Evolutionary conservation across 2,329 filamentous ascomycete genomes (phyloP).

Genomic region (Colletotrichum cordylinicola): DNA sequence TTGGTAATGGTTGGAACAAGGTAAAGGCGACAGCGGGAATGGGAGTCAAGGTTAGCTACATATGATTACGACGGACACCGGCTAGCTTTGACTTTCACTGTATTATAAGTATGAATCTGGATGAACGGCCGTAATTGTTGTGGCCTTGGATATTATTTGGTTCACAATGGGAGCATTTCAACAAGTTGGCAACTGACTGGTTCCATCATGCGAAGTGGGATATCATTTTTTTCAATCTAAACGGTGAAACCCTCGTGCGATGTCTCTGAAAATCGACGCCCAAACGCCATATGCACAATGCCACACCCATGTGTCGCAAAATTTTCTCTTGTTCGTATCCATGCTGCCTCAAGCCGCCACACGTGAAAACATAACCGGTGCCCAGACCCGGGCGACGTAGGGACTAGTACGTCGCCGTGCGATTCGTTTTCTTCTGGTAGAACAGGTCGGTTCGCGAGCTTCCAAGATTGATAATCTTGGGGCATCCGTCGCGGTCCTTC

Average conservation of each 20-base stretch:
- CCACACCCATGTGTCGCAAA: slow-evolving; percentile 14
- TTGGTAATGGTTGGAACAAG: slow-evolving; percentile 80
- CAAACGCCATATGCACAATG: slow-evolving; percentile 29
- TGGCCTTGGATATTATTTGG: neutral
- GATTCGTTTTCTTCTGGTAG: slow-evolving; percentile 72
- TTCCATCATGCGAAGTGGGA: neutral
- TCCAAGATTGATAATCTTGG: slow-evolving; percentile 98
- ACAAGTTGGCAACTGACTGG: neutral
- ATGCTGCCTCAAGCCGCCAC: slow-evolving; percentile 18
- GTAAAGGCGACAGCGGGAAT: slow-evolving; percentile 86
- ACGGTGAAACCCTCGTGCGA: neutral
- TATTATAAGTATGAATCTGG: slow-evolving; percentile 23
- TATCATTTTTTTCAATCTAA: neutral
- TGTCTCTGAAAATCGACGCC: neutral
- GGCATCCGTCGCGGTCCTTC: slow-evolving; percentile 96
- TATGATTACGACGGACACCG: slow-evolving; percentile 54
- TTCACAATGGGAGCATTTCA: neutral
- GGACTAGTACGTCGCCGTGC: slow-evolving; percentile 60
- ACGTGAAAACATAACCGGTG: slow-evolving; percentile 8
- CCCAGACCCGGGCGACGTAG: slow-evolving; percentile 55
- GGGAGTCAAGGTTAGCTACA: slow-evolving; percentile 97
- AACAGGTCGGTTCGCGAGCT: slow-evolving; percentile 90
- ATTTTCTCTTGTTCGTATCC: neutral
- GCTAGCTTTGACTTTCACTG: slow-evolving; percentile 22
- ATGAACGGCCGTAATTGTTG: slow-evolving; percentile 3